A percentile compares a stretch with the other conserved stretches of the same genome.
These are phyloP conservation scores for Psidium guajava DNA, from an alignment of 345 rosid species.

Conservation along the genomic window DNA sequence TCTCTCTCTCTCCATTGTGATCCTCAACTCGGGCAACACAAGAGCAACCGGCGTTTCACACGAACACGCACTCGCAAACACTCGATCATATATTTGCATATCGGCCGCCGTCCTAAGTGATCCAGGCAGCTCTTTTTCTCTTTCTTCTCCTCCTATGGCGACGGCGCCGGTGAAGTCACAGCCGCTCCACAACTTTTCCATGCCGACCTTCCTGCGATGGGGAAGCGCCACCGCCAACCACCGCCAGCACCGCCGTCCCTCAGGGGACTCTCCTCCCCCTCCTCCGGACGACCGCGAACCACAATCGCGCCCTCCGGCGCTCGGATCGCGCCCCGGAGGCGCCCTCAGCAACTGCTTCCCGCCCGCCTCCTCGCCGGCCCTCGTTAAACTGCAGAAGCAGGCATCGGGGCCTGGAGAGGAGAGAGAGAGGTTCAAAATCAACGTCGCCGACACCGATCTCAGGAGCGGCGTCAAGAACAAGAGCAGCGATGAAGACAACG, in stretches of 20 bases:
- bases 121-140: neutral
- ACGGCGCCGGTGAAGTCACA: slow-evolving; percentile 59
- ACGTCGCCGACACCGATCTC: slow-evolving; percentile 5
- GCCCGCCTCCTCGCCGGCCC: slow-evolving; percentile 7
- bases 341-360: slow-evolving; percentile 35
- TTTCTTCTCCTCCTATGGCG: slow-evolving; percentile 31
- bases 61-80: neutral
- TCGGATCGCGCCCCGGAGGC: slow-evolving; percentile 63
- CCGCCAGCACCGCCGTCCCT: slow-evolving; percentile 12
- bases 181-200: slow-evolving; percentile 62
- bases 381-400: slow-evolving; percentile 5
- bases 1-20: neutral
- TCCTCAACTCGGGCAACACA: neutral
- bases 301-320: slow-evolving; percentile 13
- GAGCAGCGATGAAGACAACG: slow-evolving; percentile 30
- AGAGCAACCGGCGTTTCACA: neutral
- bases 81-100: neutral
- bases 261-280: slow-evolving; percentile 13
- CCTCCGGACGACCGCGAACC: slow-evolving; percentile 2
- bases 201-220: slow-evolving; percentile 46
- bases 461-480: slow-evolving; percentile 13
- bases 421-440: neutral
- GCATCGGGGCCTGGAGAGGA: slow-evolving; percentile 1
- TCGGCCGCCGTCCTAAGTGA: neutral
- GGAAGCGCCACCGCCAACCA: slow-evolving; percentile 21